These are phyloP conservation scores for Asterophora lycoperdoides DNA, from an alignment of 768 basidiomycete species.

Conservation along the genomic window DNA sequence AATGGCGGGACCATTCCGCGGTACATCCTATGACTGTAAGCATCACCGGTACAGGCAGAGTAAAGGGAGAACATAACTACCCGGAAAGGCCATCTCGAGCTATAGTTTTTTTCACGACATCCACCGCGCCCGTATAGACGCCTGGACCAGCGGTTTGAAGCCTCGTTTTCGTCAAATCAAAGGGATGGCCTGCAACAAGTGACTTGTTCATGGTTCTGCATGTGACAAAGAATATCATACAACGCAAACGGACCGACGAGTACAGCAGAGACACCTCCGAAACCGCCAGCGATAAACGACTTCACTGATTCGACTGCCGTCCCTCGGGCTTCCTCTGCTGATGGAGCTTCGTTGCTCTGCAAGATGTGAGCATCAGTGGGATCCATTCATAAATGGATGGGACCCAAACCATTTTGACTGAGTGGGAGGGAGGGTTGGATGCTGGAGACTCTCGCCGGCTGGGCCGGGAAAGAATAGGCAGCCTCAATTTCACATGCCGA, in stretches of 20 bases:
- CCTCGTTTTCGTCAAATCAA: conserved; percentile 95
- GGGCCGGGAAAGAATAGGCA: background rate
- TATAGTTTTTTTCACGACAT: conserved; percentile 88
- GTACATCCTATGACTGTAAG: conserved; percentile 54
- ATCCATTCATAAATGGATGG: background rate
- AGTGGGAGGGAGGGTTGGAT: conserved; percentile 1
- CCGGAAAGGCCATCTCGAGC: conserved; percentile 89
- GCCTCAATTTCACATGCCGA: conserved; percentile 7
- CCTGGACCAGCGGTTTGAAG: conserved; percentile 90
- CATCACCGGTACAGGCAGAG: background rate
- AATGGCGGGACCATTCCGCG: conserved; percentile 93
- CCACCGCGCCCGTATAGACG: conserved; percentile 85
- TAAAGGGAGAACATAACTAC: conserved; percentile 39
- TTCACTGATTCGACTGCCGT: conserved; percentile 55
- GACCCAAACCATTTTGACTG: conserved; percentile 14
- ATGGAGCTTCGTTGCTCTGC: conserved; percentile 35
- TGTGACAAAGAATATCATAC: background rate
- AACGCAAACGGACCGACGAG: conserved; percentile 68
- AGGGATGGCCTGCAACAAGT: conserved; percentile 75
- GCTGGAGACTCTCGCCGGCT: background rate
- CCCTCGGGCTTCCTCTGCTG: conserved; percentile 31
- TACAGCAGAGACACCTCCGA: conserved; percentile 84
- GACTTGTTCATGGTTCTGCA: background rate
- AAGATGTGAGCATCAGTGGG: background rate
- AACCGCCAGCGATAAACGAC: conserved; percentile 90